Evolutionary conservation across 2,329 filamentous ascomycete species (phyloP), one percentile per base, ranked within the genome.

Genomic region (Sclerotiophoma versabilis): DNA sequence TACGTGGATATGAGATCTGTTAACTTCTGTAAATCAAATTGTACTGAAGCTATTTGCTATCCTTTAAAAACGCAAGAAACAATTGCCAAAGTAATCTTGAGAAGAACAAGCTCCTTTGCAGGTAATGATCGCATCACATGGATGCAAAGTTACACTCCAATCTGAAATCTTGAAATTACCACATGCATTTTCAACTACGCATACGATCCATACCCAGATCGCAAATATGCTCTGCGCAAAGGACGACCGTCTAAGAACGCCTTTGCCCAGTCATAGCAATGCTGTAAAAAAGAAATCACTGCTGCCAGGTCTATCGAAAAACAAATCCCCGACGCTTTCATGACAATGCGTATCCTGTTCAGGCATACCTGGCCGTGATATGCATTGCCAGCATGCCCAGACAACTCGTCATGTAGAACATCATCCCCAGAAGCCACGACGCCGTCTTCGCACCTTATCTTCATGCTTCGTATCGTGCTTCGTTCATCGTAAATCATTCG

Each of bases 191-290:
- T 56, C 48, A 36, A 44, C 32, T 39, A 51, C 47, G 23, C 20
- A 30, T 43, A 29, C 36, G 30, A 46, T 49, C 53, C 32, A 38
- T 25, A 44, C 26, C 20, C 20, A 47, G 38, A 48, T 32, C 47
- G 47, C 30, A 38, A 37, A 44, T 36, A 51, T 44, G 32, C 32
- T 38, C 47, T 56, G 47, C 43, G 26, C 47, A 48, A 47, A 56
- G 53, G 48, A 56, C 48, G 38, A 37, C 53, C 53, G 32, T 56
- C 53, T 54, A 49, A 46, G 46, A 46, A 50, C 46, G 41, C 46
- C 53, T 49, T 39, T 56, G 53, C 47, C 37, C 53, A 56, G 53
- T 33, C 48, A 51, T 51, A 56, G 43, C 42, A 44, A 56, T 56
- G 53, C 43, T 49, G 53, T 44, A 51, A 56, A 51, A 23, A 50